A percentile compares a stretch with the other conserved stretches of the same genome.
Evolutionary conservation across 352 stramenopile species (phyloP).

Genomic region (Phytophthora brassicae): DNA sequence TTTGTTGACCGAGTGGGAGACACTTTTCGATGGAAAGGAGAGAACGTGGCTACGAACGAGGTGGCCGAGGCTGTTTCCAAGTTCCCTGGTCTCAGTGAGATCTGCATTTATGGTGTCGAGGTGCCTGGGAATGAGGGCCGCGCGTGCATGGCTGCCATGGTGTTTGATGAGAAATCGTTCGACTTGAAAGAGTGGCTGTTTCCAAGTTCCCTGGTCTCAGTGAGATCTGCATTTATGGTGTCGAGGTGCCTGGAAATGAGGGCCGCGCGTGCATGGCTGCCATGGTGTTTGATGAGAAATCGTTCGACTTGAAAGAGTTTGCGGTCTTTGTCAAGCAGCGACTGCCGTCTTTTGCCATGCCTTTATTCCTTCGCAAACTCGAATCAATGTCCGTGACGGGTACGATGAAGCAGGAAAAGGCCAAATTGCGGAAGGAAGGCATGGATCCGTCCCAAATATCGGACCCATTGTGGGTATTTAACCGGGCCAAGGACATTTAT

Average conservation of each 20-base stretch:
- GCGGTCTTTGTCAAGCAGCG: conserved; percentile 47
- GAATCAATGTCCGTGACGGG: conserved; percentile 78
- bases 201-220: conserved; percentile 74
- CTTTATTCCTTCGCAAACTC: conserved; percentile 84
- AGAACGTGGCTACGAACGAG: conserved; percentile 92
- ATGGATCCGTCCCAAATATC: conserved; percentile 63
- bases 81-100: conserved; percentile 74
- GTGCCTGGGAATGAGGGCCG: conserved; percentile 78
- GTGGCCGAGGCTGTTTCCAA: conserved; percentile 78
- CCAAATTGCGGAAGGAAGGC: conserved; percentile 81
- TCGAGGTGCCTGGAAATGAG: conserved; percentile 72
- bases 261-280: conserved; percentile 82
- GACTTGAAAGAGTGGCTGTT: no score
- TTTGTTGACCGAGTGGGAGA: conserved; percentile 92
- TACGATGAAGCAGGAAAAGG: conserved; percentile 93
- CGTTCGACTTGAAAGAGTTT: conserved; percentile 62
- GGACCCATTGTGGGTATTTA: conserved; percentile 65
- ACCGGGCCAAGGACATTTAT: conserved; percentile 52
- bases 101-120: conserved; percentile 78
- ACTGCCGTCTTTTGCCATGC: conserved; percentile 73
- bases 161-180: conserved; percentile 62
- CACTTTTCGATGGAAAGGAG: conserved; percentile 94
- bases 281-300: conserved; percentile 74
- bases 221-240: conserved; percentile 80
- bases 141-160: conserved; percentile 85